Percentiles rank a stretch among this genome's conserved stretches.
Evolutionary conservation across 805 yeast genomes (phyloP).

Genomic region (Tetrapisispora namnaoensis): DNA sequence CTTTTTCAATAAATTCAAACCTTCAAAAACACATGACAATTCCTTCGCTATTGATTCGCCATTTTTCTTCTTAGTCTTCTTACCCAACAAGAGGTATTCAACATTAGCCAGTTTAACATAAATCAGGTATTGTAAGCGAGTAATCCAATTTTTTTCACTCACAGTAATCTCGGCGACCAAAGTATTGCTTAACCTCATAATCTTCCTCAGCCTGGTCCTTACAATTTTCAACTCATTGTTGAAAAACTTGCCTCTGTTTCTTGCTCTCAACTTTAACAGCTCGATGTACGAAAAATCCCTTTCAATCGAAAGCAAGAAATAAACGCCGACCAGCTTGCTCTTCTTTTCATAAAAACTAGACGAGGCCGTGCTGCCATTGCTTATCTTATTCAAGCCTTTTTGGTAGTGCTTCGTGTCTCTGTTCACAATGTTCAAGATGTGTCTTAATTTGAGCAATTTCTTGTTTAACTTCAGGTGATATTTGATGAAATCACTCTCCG

Average conservation of each 20-base stretch:
- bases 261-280: conserved; percentile 21
- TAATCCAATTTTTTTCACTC: conserved; percentile 31
- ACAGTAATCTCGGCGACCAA: conserved; percentile 33
- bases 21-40: conserved; percentile 20
- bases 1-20: conserved; percentile 13
- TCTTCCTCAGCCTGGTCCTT: conserved; percentile 57
- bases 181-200: conserved; percentile 37
- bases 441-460: conserved; percentile 54
- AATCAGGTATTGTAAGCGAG: conserved; percentile 31
- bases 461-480: conserved; percentile 57
- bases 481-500: conserved; percentile 59
- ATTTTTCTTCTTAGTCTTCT: conserved; percentile 17
- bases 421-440: conserved; percentile 49
- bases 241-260: conserved; percentile 26
- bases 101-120: conserved; percentile 46
- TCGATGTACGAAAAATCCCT: conserved; percentile 41
- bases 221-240: conserved; percentile 37
- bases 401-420: conserved; percentile 57
- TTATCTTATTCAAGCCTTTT: conserved; percentile 29
- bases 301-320: conserved; percentile 63
- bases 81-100: conserved; percentile 23
- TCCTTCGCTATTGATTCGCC: conserved; percentile 14
- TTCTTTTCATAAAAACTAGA: conserved; percentile 44
- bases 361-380: conserved; percentile 35
- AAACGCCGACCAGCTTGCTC: conserved; percentile 40